phyloP scores from a whole-genome alignment of 495 filamentous ascomycete genomes.

The Haplographium delicatum region DNA sequence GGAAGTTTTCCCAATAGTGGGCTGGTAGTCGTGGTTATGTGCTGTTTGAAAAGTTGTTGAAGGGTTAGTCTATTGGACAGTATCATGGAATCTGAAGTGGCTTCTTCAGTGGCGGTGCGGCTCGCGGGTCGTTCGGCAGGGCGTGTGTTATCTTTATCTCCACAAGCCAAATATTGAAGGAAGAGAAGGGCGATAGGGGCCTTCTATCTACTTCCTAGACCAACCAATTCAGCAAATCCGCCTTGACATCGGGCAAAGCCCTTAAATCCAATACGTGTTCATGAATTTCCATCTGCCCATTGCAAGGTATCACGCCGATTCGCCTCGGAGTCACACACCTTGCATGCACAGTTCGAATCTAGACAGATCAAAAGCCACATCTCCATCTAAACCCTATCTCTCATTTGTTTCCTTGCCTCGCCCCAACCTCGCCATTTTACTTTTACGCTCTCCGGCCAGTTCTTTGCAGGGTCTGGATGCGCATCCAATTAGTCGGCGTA shows the following conservation, averaged over 20 bases:
- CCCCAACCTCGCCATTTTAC: slow-evolving; percentile 1
- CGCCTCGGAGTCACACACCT: neutral
- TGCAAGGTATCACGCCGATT: neutral
- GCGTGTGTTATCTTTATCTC: neutral
- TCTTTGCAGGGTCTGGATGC: too few species aligned
- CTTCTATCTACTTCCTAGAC: neutral
- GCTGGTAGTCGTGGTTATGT: neutral
- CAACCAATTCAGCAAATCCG: neutral
- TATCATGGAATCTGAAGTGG: neutral
- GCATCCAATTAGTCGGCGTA: too few species aligned
- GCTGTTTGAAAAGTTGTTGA: neutral
- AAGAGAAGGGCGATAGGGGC: neutral
- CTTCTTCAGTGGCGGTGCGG: neutral
- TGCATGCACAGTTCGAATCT: neutral
- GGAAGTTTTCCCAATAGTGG: neutral
- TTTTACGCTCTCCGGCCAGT: too few species aligned
- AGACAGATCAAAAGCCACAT: neutral
- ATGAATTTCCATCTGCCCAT: neutral
- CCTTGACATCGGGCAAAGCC: too few species aligned
- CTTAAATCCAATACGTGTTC: too few species aligned
- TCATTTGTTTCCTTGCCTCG: neutral
- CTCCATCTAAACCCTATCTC: neutral
- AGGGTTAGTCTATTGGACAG: neutral
- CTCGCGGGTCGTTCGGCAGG: neutral
- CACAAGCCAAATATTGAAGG: neutral